Base-by-base conservation (phyloP, 2,329 filamentous ascomycete species). In the Sarocladium strictum region DNA sequence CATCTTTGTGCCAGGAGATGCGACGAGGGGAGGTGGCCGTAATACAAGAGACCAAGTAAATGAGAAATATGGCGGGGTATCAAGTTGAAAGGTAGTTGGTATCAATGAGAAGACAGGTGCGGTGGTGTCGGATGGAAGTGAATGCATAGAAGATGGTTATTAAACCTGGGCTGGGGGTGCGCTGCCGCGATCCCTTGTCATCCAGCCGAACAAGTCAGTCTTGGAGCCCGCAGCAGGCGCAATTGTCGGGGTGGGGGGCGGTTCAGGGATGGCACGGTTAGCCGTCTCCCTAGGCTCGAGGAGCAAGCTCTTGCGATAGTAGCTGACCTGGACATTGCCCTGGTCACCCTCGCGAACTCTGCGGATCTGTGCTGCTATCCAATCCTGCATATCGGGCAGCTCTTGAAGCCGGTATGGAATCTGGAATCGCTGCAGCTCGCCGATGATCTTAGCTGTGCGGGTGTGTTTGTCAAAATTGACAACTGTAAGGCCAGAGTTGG, bases 391-490 rank as follows among this genome's bases (percentile, higher is more conserved):
- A 63, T 97, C 93, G 0, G 89, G 84, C 3, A 97, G 77, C 65
- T 94, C 87, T 1, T 81, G 80, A 17, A 99, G 80, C 6, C 87
- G 83, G 68, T 97, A 97, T 0, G 92, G 90, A 19, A 96, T 89
- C 71, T 99, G 94, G 75, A 97, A 97, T 17, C 92, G 86, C 69
- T 99, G 94, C 7, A 99, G 81, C 63, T 97, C 93, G 59, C 90
- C 89, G 63, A 99, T 96, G 65, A 97, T 95, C 71, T 92, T 94
- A 45, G 93, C 92, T 2, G 92, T 97, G 62, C 91, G 90, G 63
- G 85, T 88, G 68, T 97, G 91, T 73, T 97, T 97, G 76, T 97
- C 93, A 64, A 97, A 97, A 72, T 99, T 99, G 77, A 99, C 90
- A 29, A 97, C 89, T 0, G 85, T 84, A 63, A 90, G 79, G 24